Conservation (phyloP, 352 stramenopile species). For the Phytophthora crassamura region DNA sequence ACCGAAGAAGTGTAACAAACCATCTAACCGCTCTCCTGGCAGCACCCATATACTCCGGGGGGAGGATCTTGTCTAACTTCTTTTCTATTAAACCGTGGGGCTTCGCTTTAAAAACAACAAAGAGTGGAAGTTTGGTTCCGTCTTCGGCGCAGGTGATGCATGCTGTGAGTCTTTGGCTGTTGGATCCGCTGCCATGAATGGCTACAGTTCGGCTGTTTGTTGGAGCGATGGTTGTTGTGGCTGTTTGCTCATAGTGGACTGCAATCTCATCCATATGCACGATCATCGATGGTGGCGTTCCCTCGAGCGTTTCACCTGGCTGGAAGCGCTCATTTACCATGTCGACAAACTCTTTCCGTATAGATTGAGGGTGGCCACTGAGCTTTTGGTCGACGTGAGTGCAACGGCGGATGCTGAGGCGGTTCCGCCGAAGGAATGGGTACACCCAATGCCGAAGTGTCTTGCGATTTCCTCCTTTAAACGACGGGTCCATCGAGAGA, state of each 20-base stretch:
- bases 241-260: conserved; percentile 4
- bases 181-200: conserved; percentile 4
- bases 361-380: conserved; percentile 5
- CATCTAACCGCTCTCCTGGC: conserved; percentile 8
- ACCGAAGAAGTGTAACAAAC: no score
- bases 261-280: conserved; percentile 12
- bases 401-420: neutral
- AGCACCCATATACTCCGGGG: conserved; percentile 8
- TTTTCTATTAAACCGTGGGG: conserved; percentile 4
- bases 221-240: neutral
- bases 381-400: conserved; percentile 16
- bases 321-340: conserved; percentile 12
- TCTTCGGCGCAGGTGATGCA: conserved; percentile 11
- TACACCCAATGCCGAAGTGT: conserved; percentile 13
- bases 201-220: conserved; percentile 2
- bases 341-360: conserved; percentile 8
- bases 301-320: neutral
- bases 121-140: conserved; percentile 13
- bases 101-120: conserved; percentile 6
- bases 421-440: conserved; percentile 1
- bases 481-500: conserved; percentile 8
- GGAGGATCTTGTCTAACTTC: neutral
- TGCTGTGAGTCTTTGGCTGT: conserved; percentile 5
- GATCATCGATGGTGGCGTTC: conserved; percentile 1
- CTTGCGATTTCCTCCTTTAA: neutral